Evolutionary conservation across 2,329 filamentous ascomycete genomes (phyloP).

Genomic region (Trichoderma hamatum): DNA sequence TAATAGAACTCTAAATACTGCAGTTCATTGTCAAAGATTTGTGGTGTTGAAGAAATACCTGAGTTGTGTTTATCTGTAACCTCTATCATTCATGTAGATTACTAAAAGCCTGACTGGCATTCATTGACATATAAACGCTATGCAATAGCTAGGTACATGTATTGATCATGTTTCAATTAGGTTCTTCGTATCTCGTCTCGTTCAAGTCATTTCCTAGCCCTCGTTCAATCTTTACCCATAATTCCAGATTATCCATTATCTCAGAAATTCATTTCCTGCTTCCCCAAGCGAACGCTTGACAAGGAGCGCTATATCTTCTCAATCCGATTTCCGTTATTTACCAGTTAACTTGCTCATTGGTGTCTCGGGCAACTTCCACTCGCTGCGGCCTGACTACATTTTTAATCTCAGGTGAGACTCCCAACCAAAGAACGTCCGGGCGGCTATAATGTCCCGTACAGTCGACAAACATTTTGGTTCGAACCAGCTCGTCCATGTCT

Average conservation of each 20-base stretch:
- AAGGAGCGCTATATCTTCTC: neutral
- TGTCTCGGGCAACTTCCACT: neutral
- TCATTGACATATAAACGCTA: neutral
- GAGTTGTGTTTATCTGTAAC: neutral
- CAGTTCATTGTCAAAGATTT: neutral
- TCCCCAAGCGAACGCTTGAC: neutral
- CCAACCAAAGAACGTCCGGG: constrained; percentile 10
- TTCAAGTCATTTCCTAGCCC: no score
- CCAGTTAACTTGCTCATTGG: neutral
- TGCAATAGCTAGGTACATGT: no score
- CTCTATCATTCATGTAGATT: no score
- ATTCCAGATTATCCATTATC: neutral
- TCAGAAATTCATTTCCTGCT: neutral
- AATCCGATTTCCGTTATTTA: neutral
- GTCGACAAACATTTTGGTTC: constrained; percentile 15
- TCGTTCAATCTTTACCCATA: neutral
- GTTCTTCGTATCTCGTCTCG: neutral
- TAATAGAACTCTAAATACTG: neutral
- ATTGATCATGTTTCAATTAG: neutral
- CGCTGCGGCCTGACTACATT: neutral
- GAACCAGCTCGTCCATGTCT: constrained; percentile 1
- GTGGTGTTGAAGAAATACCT: neutral
- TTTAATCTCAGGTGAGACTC: constrained; percentile 12
- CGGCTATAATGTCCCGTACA: constrained; percentile 14
- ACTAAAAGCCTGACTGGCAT: no score